Base-by-base conservation (phyloP, 345 rosid genomes). In the Lepidium didymum region DNA sequence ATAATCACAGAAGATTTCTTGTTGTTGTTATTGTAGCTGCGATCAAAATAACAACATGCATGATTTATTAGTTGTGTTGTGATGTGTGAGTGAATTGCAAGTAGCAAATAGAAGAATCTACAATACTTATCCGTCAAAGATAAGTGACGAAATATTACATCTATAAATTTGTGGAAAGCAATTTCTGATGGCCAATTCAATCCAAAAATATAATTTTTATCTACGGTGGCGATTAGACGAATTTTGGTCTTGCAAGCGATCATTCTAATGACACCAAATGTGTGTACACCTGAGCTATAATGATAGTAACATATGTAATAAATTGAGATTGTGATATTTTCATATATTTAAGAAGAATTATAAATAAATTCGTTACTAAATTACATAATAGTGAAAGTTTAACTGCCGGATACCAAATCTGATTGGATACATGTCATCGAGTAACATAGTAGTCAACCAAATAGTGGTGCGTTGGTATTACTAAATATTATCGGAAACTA, bases 181-280 rank as follows among this genome's bases (percentile, higher is more conserved):
- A 40, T 12, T 33, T 33, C 11, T 18, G 19, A 61, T 44, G 51
- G 47, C 15, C 35, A 40, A 21, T 38, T 19, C 8, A 15, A n/a
- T 43, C 31, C n/a, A 43, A 15, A 10, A 31, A 15, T 29, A 15
- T 10, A 31, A 10, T 29, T 56, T 38, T 45, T 31, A 11, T 61
- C 15, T 18, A 27, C 66, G 16, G 31, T 43, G 41, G 53, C 53
- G 33, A 33, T 38, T 12, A 46, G 6, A 62, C 10, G 13, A 46
- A 13, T 46, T 18, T 62, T 62, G 42, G 44, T 33, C 33, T 43
- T 34, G 23, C 21, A 66, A 19, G 62, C 33, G 3, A 53, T 29
- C 33, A 29, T 57, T 57, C 58, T 16, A 58, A 37, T 69, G 18
- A 41, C 53, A 60, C 18, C 53, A 60, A 50, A 50, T n/a, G n/a